These are phyloP conservation scores for Leishmania aethiopica DNA, from an alignment of 208 protist genomes.

Conservation along the genomic window DNA sequence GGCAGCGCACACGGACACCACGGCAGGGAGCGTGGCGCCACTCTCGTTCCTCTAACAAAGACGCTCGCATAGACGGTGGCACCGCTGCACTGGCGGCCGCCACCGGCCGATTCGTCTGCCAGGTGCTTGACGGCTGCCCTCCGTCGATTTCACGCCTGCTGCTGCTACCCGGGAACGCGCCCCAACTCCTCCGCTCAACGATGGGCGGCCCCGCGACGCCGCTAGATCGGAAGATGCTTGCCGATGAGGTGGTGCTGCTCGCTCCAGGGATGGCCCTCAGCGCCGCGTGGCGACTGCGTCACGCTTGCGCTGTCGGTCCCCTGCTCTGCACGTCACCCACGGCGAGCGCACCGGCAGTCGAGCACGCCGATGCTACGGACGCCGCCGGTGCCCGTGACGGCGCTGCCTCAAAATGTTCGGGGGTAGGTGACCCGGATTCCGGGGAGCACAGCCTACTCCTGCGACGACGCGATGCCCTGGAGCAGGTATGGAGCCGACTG, in stretches of 20 bases:
- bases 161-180: not conserved
- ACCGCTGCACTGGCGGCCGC: not conserved
- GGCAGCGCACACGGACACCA: not conserved
- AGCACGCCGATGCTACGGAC: not conserved
- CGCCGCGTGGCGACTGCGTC: slow-evolving; percentile 5
- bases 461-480: not conserved
- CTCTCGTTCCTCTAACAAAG: not conserved
- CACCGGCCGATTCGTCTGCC: slow-evolving; percentile 6
- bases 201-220: not conserved
- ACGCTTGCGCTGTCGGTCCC: not conserved
- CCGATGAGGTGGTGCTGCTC: not conserved
- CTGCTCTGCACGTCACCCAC: not conserved
- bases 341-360: not conserved
- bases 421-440: not conserved
- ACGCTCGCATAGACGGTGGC: not conserved
- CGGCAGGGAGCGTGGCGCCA: not conserved
- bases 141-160: slow-evolving; percentile 5
- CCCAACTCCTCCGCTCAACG: not conserved
- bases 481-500: not conserved
- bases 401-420: not conserved
- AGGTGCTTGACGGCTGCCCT: slow-evolving; percentile 17
- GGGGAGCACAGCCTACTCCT: not conserved
- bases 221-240: not conserved
- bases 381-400: not conserved
- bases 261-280: not conserved